phyloP scores from a whole-genome alignment of 1,284 basidiomycete genomes.

The Ceratobasidium sp. region DNA sequence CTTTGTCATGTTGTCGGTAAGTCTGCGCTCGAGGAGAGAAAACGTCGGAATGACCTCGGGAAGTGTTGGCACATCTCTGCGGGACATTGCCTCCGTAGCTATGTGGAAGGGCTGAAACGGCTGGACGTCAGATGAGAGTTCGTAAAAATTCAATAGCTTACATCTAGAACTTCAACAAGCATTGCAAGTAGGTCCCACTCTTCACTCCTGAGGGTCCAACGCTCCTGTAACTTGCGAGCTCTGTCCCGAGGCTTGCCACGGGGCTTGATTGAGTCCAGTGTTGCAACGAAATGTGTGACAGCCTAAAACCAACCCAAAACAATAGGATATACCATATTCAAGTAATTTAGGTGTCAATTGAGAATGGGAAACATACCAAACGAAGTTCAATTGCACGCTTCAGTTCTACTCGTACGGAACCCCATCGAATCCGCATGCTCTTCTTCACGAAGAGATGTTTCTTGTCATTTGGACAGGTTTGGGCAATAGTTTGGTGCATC shows the following conservation, averaged over 20 bases:
- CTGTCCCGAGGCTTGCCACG: not conserved
- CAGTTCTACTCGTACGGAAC: not conserved
- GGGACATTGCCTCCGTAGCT: not conserved
- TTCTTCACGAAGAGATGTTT: not conserved
- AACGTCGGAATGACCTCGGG: not conserved
- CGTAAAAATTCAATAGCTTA: not conserved
- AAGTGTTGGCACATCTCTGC: not conserved
- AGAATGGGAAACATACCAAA: not conserved
- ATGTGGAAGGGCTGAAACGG: not conserved
- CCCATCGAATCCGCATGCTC: not conserved
- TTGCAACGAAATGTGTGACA: not conserved
- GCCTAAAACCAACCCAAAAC: not conserved
- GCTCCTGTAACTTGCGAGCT: not conserved
- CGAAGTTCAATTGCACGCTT: constrained; percentile 11
- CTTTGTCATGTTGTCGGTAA: not conserved
- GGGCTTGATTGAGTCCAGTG: not conserved
- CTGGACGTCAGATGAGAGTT: not conserved
- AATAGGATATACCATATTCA: too few species aligned
- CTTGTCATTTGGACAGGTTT: not conserved
- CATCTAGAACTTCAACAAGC: not conserved
- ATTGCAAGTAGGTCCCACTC: not conserved
- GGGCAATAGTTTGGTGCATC: not conserved
- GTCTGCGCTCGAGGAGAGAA: not conserved
- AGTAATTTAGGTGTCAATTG: not conserved
- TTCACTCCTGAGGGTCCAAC: not conserved